Evolutionary conservation across 73 alveolate species (phyloP).

Genomic region (Paramecium caudatum): DNA sequence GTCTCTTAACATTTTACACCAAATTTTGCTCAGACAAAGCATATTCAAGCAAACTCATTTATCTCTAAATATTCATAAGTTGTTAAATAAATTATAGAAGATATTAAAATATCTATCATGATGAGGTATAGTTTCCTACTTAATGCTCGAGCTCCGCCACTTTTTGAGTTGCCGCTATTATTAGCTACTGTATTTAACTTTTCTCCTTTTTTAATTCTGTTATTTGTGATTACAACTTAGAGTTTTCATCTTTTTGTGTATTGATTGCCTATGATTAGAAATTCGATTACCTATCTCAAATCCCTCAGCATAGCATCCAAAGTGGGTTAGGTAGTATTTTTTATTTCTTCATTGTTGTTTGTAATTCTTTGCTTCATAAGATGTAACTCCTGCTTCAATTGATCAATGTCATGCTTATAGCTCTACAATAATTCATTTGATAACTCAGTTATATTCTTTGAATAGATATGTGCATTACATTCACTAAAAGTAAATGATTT

Average conservation of each 20-base stretch:
- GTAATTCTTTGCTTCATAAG: slow-evolving; percentile 60
- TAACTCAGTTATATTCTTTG: slow-evolving; percentile 55
- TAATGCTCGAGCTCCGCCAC: slow-evolving; percentile 66
- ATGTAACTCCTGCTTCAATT: slow-evolving; percentile 64
- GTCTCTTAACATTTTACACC: too few species aligned
- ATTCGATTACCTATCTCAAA: slow-evolving; percentile 27
- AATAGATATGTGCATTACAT: background rate
- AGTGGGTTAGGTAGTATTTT: slow-evolving; percentile 62
- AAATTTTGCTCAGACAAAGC: too few species aligned
- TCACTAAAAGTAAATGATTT: slow-evolving; percentile 50
- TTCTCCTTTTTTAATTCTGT: slow-evolving; percentile 67
- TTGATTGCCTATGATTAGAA: slow-evolving; percentile 40
- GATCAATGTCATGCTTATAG: slow-evolving; percentile 57
- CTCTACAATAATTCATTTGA: slow-evolving; percentile 58
- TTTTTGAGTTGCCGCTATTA: slow-evolving; percentile 60
- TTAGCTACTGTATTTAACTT: slow-evolving; percentile 25
- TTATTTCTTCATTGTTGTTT: slow-evolving; percentile 57
- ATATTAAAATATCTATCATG: too few species aligned
- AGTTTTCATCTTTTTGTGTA: slow-evolving; percentile 67
- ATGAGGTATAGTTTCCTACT: slow-evolving; percentile 67
- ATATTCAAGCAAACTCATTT: too few species aligned
- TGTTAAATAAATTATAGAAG: too few species aligned
- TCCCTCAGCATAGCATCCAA: slow-evolving; percentile 65
- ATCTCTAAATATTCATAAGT: too few species aligned
- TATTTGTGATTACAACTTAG: slow-evolving; percentile 51